phyloP scores from a whole-genome alignment of 2,329 filamentous ascomycete species.

The Didymella arachidicola region DNA sequence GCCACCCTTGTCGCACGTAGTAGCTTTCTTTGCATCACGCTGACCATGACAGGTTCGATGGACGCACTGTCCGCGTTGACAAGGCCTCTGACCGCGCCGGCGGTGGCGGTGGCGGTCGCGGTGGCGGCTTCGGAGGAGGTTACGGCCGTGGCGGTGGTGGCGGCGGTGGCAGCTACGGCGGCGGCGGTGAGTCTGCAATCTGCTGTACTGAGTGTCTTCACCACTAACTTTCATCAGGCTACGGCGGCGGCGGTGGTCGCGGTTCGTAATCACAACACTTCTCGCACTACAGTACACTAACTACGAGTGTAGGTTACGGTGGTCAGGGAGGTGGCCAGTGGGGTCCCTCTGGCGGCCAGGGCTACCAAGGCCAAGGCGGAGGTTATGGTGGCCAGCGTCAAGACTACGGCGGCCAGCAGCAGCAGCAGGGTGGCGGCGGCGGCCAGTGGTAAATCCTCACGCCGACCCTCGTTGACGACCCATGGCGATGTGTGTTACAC shows the following conservation, averaged over 20 bases:
- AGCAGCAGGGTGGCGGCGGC: conserved; percentile 41
- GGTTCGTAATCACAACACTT: conserved; percentile 23
- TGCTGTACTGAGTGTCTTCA: conserved; percentile 1
- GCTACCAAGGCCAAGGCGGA: conserved; percentile 40
- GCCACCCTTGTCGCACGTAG: not conserved
- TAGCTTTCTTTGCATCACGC: not conserved
- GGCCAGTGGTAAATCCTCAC: conserved; percentile 45
- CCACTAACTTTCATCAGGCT: conserved; percentile 22
- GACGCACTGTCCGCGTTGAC: conserved; percentile 92
- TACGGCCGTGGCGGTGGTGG: conserved; percentile 41
- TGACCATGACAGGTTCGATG: conserved; percentile 76
- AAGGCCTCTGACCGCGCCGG: conserved; percentile 82
- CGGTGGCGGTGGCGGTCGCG: conserved; percentile 55
- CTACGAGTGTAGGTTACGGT: conserved; percentile 29
- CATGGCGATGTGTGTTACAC: conserved; percentile 24
- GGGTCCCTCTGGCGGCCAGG: conserved; percentile 35
- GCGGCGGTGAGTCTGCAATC: conserved; percentile 27
- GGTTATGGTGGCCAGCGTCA: conserved; percentile 41
- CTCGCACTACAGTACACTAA: not conserved
- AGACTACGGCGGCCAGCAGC: conserved; percentile 38
- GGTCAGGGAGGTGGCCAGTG: conserved; percentile 37
- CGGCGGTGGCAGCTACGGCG: conserved; percentile 39
- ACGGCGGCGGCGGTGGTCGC: conserved; percentile 32
- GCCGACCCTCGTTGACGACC: conserved; percentile 14
- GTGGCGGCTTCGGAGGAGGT: conserved; percentile 46